Evolutionary conservation across 2,329 filamentous ascomycete species (phyloP).

Genomic region (Boeremia lycopersici): DNA sequence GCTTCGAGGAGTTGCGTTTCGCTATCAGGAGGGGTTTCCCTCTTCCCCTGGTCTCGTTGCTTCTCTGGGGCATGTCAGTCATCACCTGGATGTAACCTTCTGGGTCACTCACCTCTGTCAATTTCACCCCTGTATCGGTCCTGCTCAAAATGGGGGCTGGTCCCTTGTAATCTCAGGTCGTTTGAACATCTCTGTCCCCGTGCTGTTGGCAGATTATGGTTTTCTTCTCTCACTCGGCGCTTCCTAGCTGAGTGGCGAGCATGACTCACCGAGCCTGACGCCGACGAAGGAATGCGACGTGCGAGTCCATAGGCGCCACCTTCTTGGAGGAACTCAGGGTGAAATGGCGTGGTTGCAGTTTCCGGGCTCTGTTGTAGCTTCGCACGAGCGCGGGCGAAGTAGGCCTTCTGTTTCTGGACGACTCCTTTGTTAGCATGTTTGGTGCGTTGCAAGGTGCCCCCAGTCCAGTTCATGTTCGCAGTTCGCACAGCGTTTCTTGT

Average conservation of each 20-base stretch:
- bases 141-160: background rate
- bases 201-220: background rate
- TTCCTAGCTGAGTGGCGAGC: conserved; percentile 13
- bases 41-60: conserved; percentile 7
- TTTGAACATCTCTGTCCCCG: background rate
- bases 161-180: background rate
- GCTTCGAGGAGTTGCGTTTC: conserved; percentile 34
- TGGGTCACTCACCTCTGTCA: background rate
- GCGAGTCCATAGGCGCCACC: conserved; percentile 14
- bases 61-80: conserved; percentile 1
- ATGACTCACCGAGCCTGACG: conserved; percentile 18
- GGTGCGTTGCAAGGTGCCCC: conserved; percentile 50
- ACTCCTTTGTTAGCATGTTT: conserved; percentile 45
- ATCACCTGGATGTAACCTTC: background rate
- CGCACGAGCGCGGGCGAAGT: conserved; percentile 52
- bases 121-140: background rate
- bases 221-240: background rate
- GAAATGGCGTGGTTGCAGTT: conserved; percentile 26
- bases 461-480: conserved; percentile 56
- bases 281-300: conserved; percentile 12
- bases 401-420: conserved; percentile 52
- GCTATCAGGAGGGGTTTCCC: conserved; percentile 6
- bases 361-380: conserved; percentile 32
- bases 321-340: conserved; percentile 29
- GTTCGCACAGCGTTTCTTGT: background rate